A percentile compares a stretch with the other conserved stretches of the same genome.
Conservation (phyloP, 2,329 filamentous ascomycete species). For the Talaromyces sp. region DNA sequence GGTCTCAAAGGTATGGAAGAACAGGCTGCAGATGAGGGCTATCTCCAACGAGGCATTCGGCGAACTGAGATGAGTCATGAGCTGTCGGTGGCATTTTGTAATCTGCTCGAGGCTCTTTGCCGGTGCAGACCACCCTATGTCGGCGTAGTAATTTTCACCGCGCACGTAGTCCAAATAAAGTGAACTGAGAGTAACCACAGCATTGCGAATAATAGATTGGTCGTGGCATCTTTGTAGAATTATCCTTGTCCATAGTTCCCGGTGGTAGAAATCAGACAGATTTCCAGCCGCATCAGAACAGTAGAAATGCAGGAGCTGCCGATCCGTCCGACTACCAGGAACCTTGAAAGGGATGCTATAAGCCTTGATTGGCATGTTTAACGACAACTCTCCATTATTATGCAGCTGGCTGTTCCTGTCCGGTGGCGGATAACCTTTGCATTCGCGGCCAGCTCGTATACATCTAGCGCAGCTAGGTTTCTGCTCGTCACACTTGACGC, state of each 20-base stretch:
- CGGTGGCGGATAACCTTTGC: slow-evolving; percentile 17
- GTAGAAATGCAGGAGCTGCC: slow-evolving; percentile 22
- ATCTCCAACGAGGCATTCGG: background rate
- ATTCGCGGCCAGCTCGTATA: slow-evolving; percentile 18
- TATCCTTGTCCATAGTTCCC: slow-evolving; percentile 17
- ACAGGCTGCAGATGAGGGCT: background rate
- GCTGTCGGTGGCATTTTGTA: background rate
- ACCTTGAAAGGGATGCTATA: slow-evolving; percentile 23
- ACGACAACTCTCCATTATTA: background rate
- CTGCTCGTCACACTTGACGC: slow-evolving; percentile 25
- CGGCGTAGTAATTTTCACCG: background rate
- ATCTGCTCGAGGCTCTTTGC: background rate
- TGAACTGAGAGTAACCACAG: slow-evolving; percentile 17
- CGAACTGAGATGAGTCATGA: background rate
- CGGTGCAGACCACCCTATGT: background rate
- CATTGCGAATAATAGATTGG: slow-evolving; percentile 20
- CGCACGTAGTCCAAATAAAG: slow-evolving; percentile 24
- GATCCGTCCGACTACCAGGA: slow-evolving; percentile 20
- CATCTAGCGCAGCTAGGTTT: slow-evolving; percentile 21
- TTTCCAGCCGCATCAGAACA: slow-evolving; percentile 16
- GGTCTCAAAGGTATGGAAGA: background rate
- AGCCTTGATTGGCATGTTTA: slow-evolving; percentile 7
- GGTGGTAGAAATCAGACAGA: slow-evolving; percentile 17
- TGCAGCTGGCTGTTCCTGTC: background rate
- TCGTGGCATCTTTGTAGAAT: slow-evolving; percentile 19